Base-by-base conservation (phyloP, 177 flowering plant species). In the Tripterygium wilfordii region DNA sequence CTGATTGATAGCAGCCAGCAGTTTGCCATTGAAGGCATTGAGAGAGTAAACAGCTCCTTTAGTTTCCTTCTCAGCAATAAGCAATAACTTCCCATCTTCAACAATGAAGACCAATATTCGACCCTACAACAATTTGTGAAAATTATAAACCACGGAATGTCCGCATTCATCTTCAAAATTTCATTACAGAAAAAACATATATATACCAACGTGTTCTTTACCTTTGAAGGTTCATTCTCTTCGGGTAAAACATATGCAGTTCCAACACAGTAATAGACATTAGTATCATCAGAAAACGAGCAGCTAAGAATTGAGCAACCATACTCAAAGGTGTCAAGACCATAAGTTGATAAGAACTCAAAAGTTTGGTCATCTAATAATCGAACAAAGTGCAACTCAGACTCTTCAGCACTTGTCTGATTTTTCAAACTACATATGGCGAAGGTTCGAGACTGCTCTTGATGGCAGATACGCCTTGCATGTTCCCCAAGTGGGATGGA, bases 241-340 rank as follows among this genome's bases (percentile, higher is more conserved):
- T 92, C 97, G 3, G 89, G 89, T 58, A 89, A 50, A 45, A 92
- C 99, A 71, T 89, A 92, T 15, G 99, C 89, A 44, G 97, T 92
- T 20, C 99, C 99, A 45, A 89, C 92, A 62, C 96, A 86, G 48
- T 86, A 89, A 58, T 89, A 92, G 13, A 80, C 80, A 61, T 86
- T 89, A 46, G n/a, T 59, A 63, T 92, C 99, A 68, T 89, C 99
- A 28, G 95, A 61, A 60, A 92, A 92, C 15, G 97, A 86, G 74
- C 99, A 92, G 61, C 97, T 92, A 36, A 92, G 82, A 20, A 89
- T 78, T 44, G 96, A 92, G 65, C 96, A 92, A 45, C 95, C 96
- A 68, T 63, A 71, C 51, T 92, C 99, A 53, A 60, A 88, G 4
- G 90, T 73, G 59, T 92, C 99, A 32, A 92, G 91, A 16, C 80